phyloP scores from a whole-genome alignment of 2,329 filamentous ascomycete genomes.

The Penicillium palitans region DNA sequence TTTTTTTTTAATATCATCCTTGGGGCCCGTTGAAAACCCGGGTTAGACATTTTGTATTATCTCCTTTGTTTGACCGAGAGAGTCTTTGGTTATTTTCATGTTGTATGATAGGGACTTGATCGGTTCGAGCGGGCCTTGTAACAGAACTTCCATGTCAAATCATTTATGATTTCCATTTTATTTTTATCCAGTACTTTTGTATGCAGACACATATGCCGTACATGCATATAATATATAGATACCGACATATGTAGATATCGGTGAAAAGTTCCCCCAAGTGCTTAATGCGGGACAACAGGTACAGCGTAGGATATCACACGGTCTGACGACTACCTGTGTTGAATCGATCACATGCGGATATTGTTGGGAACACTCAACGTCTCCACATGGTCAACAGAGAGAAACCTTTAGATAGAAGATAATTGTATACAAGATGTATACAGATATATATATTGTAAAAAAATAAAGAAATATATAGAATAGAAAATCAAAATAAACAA shows the following conservation, averaged over 20 bases:
- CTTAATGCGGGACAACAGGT: neutral
- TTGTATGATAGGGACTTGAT: slow-evolving; percentile 43
- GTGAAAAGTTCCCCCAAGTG: neutral
- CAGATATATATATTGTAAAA: neutral
- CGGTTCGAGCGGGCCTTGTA: slow-evolving; percentile 42
- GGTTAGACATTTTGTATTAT: slow-evolving; percentile 29
- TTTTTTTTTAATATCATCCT: slow-evolving; percentile 18
- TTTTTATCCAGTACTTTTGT: neutral
- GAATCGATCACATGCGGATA: slow-evolving; percentile 26
- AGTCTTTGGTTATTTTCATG: slow-evolving; percentile 37
- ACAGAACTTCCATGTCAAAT: slow-evolving; percentile 34
- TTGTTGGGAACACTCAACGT: slow-evolving; percentile 29
- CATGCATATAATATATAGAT: neutral
- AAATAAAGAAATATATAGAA: neutral
- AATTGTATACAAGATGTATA: too few relatives aligned
- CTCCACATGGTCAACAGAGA: slow-evolving; percentile 6
- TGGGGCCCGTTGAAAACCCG: slow-evolving; percentile 12
- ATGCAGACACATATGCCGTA: neutral
- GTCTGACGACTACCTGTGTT: slow-evolving; percentile 26
- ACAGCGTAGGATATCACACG: slow-evolving; percentile 12
- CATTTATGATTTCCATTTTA: slow-evolving; percentile 8
- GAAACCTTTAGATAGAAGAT: too few relatives aligned
- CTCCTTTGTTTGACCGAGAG: slow-evolving; percentile 28
- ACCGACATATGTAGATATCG: neutral
- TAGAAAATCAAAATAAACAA: neutral